Conservation (phyloP, 179 eudicot species). For the Beta lomatogona region DNA sequence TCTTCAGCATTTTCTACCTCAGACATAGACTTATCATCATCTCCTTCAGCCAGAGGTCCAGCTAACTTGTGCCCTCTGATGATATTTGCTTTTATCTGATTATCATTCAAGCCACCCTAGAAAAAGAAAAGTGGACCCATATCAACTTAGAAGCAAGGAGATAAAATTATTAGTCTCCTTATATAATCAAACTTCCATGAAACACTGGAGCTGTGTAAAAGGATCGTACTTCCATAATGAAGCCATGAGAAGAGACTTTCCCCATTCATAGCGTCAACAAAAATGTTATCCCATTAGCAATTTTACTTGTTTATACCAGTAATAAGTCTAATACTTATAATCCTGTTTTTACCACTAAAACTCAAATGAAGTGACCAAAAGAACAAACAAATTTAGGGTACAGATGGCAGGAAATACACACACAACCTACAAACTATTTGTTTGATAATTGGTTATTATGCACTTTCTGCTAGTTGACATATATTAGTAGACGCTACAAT, state of each 20-base stretch:
- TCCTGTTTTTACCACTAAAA: background rate
- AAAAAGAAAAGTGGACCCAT: background rate
- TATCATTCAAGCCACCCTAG: constrained; percentile 46
- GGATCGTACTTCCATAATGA: background rate
- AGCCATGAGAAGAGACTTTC: background rate
- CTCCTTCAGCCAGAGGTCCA: constrained; percentile 36
- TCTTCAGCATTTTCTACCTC: constrained; percentile 67
- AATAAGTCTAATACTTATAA: background rate
- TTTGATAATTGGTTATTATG: background rate
- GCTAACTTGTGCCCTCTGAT: constrained; percentile 41
- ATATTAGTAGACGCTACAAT: background rate
- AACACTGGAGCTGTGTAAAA: background rate
- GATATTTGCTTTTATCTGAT: constrained; percentile 41
- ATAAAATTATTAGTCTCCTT: background rate
- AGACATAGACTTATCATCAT: constrained; percentile 52
- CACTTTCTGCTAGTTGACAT: background rate
- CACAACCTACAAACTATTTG: background rate
- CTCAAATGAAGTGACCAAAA: background rate
- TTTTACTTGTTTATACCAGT: background rate
- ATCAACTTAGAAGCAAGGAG: background rate
- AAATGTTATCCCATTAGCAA: background rate
- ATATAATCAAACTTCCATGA: background rate
- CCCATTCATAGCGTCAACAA: background rate
- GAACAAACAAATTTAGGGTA: background rate
- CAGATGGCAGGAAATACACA: background rate